A percentile compares a stretch with the other conserved stretches of the same genome.
phyloP scores from a whole-genome alignment of 2,329 filamentous ascomycete genomes.

The Tolypocladium ovalisporum region DNA sequence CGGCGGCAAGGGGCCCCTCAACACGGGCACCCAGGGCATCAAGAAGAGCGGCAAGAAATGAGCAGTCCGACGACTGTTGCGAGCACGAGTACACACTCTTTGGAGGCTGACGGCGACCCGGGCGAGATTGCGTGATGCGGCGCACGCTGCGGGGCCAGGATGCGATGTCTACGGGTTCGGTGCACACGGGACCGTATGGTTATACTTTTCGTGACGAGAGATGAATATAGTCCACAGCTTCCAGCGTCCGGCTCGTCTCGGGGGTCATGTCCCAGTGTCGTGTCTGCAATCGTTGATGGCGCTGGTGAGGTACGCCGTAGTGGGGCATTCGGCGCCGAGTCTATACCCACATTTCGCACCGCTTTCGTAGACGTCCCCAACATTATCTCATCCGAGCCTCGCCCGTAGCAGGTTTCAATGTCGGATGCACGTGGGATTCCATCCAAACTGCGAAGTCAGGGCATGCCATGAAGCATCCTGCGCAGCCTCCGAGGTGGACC shows the following conservation, averaged over 20 bases:
- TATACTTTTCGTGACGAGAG: not conserved
- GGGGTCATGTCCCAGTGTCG: not conserved
- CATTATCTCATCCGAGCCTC: not conserved
- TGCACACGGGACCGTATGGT: not conserved
- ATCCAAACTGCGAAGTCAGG: not conserved
- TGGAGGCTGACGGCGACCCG: not conserved
- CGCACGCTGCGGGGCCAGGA: not conserved
- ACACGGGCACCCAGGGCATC: conserved; percentile 77
- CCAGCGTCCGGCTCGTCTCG: not conserved
- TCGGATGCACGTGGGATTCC: not conserved
- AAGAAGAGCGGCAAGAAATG: conserved; percentile 99
- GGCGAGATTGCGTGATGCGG: not conserved
- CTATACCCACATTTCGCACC: not conserved
- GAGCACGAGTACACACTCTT: not conserved
- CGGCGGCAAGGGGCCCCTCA: conserved; percentile 79
- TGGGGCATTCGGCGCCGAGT: not conserved
- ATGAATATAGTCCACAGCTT: not conserved
- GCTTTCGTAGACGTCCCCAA: not conserved
- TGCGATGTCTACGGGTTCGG: not conserved
- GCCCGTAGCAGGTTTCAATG: not conserved
- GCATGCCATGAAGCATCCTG: not conserved
- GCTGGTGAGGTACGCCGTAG: not conserved
- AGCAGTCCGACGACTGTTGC: conserved; percentile 7
- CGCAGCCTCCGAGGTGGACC: not conserved
- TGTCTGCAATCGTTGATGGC: not conserved